Evolutionary conservation across 176 grass and related monocot genomes (phyloP), one percentile per base, ranked within the genome.

Genomic region (Rhynchospora breviuscula): DNA sequence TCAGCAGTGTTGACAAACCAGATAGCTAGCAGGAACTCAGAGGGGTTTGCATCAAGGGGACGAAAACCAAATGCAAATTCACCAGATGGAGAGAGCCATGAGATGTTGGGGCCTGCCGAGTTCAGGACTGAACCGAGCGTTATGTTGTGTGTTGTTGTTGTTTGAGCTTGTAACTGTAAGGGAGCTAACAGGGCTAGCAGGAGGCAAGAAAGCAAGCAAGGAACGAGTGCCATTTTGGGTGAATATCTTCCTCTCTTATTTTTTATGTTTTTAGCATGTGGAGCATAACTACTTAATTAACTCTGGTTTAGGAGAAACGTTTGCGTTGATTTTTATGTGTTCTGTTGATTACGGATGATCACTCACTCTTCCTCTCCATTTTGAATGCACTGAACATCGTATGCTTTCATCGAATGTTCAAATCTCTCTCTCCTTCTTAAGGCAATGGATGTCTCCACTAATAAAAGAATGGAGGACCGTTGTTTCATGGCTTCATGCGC

Each of bases 1-100:
- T 84, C 8, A 9, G 49, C 53, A 52, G 58, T 90, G 76, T 88
- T 93, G 52, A 83, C 65, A 58, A 90, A 90, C 88, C 91, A 93
- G 70, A 90, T 40, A 1, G 84, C 86, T 10, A 90, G 80, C 26
- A 93, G 31, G 64, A 86, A 93, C 25, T 25, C 57, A 19, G 81
- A 76, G 18, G 82, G 2, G 61, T 85, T 85, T 21, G 47, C 11
- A n/a, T 73, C 71, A 13, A 67, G 35, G 10, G 71, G 61, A 3
- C 51, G 72, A 78, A 90, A 87, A 48, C 84, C 84, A 46, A 86
- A 89, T 21, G 79, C 83, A 19, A 86, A 83, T 17, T 85, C 78
- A 46, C 79, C 83, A 11, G 84, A 89, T 29, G 79, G 79, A 17
- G 88, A 89, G 22, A 79, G 59, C 78, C 84, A 89, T n/a, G 60